These are phyloP conservation scores for Fomitopsis palustris DNA, from an alignment of 1,284 basidiomycete species.

Conservation along the genomic window DNA sequence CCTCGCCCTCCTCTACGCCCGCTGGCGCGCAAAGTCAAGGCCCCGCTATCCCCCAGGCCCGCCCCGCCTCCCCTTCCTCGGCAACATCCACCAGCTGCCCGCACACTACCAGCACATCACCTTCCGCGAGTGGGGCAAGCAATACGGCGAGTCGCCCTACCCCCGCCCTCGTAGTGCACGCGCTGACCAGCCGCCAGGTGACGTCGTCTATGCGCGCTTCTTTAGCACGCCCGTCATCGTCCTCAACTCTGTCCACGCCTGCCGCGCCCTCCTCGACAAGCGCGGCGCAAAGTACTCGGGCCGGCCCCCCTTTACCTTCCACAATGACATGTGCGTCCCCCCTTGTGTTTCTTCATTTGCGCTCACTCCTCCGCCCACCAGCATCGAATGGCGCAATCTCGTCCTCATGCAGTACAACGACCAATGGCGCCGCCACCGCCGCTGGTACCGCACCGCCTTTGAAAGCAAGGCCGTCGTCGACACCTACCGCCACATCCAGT, in stretches of 20 bases:
- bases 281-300: constrained; percentile 16
- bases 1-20: background rate
- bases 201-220: constrained; percentile 17
- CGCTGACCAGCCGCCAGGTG: constrained; percentile 9
- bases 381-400: constrained; percentile 26
- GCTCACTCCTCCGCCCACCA: background rate
- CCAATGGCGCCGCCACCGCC: constrained; percentile 26
- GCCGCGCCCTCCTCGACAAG: constrained; percentile 20
- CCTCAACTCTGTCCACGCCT: constrained; percentile 17
- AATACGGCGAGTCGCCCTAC: constrained; percentile 17
- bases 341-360: background rate
- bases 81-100: constrained; percentile 6
- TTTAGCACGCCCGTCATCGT: constrained; percentile 17
- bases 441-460: constrained; percentile 28
- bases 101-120: constrained; percentile 3
- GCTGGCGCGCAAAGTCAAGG: background rate
- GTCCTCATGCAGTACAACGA: constrained; percentile 26
- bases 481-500: constrained; percentile 23
- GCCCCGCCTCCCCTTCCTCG: background rate
- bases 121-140: constrained; percentile 16
- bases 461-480: constrained; percentile 19
- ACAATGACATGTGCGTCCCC: constrained; percentile 2
- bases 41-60: constrained; percentile 2
- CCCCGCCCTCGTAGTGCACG: background rate
- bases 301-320: constrained; percentile 8